Percentiles rank a stretch among this genome's conserved stretches.
Conservation (phyloP, 148 eudicot species). For the Nepenthes mirabilis region DNA sequence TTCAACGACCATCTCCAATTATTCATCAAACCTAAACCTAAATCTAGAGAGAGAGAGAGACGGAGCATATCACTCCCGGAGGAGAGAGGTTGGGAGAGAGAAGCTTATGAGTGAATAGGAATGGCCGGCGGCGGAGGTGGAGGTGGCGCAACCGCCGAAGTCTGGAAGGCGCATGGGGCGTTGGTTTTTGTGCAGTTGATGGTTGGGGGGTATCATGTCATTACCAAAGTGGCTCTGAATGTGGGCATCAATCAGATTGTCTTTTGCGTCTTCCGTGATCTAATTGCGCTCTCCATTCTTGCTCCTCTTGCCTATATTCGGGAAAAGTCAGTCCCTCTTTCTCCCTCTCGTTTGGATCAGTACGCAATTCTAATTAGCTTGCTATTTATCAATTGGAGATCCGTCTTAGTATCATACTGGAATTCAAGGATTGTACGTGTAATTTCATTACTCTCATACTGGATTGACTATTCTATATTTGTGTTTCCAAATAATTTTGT, state of each 20-base stretch:
- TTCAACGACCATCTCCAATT: no score
- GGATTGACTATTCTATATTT: no score
- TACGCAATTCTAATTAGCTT: not conserved
- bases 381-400: not conserved
- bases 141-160: not conserved
- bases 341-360: not conserved
- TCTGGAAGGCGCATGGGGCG: constrained; percentile 7
- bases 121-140: constrained; percentile 7
- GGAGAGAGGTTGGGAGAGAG: no score
- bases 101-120: not conserved
- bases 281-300: constrained; percentile 68
- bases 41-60: no score
- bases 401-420: no score
- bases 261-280: constrained; percentile 72
- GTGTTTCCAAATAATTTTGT: no score
- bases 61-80: no score
- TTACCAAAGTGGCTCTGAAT: constrained; percentile 73
- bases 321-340: constrained; percentile 45
- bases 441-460: no score
- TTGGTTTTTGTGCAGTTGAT: constrained; percentile 24
- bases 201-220: constrained; percentile 83
- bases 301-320: constrained; percentile 81
- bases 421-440: no score
- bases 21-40: no score
- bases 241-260: constrained; percentile 76